These are phyloP conservation scores for Hypoxylon sp. DNA, from an alignment of 2,329 filamentous ascomycete species.

Conservation along the genomic window DNA sequence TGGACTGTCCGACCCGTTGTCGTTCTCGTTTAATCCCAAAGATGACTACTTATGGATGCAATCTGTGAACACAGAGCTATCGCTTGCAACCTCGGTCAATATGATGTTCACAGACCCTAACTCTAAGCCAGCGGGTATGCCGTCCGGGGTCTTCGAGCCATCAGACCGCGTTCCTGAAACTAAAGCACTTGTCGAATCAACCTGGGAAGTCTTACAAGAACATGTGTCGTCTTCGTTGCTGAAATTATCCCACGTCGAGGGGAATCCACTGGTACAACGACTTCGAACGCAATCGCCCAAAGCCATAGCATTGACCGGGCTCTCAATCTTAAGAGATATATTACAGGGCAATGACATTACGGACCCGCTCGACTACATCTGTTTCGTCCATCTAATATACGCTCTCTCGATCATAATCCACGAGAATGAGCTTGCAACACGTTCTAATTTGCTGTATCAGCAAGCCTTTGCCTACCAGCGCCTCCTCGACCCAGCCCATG, in stretches of 20 bases:
- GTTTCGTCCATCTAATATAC: conserved; percentile 67
- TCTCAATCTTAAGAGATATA: conserved; percentile 59
- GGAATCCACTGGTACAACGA: conserved; percentile 61
- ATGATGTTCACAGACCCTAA: conserved; percentile 56
- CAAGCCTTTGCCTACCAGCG: conserved; percentile 63
- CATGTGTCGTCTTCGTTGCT: conserved; percentile 62
- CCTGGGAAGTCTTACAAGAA: conserved; percentile 63
- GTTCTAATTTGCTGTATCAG: conserved; percentile 60
- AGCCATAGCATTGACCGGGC: conserved; percentile 59
- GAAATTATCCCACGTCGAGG: conserved; percentile 59
- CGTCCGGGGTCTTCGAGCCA: conserved; percentile 43
- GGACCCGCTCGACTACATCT: conserved; percentile 63
- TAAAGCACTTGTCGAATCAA: conserved; percentile 59
- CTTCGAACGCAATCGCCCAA: conserved; percentile 59
- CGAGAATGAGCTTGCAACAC: conserved; percentile 57
- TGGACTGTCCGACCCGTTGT: conserved; percentile 55
- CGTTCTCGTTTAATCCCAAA: conserved; percentile 56
- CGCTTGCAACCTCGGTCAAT: conserved; percentile 56
- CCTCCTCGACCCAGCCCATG: conserved; percentile 58
- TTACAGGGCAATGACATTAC: conserved; percentile 57
- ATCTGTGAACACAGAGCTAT: conserved; percentile 54
- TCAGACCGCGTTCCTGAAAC: conserved; percentile 52
- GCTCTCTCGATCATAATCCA: conserved; percentile 65
- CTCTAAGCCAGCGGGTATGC: conserved; percentile 42
- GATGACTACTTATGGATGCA: conserved; percentile 54